Conservation (phyloP, 1,139 yeast genomes). For the Sugiyamaella sp. region DNA sequence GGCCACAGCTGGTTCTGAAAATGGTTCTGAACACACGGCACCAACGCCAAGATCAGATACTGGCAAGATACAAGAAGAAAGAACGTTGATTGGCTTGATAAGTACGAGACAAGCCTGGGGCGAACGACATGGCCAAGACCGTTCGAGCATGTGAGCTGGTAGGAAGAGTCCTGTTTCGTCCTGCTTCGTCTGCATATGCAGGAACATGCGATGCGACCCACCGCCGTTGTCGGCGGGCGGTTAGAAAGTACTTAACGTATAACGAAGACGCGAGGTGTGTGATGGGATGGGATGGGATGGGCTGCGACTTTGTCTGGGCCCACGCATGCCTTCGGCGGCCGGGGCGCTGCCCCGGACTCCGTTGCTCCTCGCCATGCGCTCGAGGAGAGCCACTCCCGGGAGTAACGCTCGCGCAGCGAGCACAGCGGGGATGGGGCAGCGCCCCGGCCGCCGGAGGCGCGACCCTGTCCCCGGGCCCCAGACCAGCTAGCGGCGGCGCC, state of each 20-base stretch:
- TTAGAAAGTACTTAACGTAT: too few relatives aligned
- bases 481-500: neutral
- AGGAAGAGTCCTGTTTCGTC: neutral
- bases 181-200: neutral
- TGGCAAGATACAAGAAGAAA: neutral
- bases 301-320: too few relatives aligned
- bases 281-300: neutral
- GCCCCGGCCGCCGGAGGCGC: neutral
- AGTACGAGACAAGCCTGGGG: neutral
- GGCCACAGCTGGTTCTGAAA: too few relatives aligned
- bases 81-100: neutral
- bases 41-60: constrained; percentile 3
- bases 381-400: neutral
- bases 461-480: neutral
- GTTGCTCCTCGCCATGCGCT: neutral
- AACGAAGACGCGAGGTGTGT: neutral
- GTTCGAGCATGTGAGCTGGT: too few relatives aligned
- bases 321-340: neutral
- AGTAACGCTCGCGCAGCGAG: neutral
- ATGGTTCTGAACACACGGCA: constrained; percentile 2
- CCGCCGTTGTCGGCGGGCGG: neutral
- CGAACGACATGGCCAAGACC: neutral
- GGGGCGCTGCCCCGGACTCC: neutral
- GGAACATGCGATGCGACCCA: neutral
- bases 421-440: neutral